Evolutionary conservation across 2,329 filamentous ascomycete genomes (phyloP).

Genomic region (Lecanosticta acicola): DNA sequence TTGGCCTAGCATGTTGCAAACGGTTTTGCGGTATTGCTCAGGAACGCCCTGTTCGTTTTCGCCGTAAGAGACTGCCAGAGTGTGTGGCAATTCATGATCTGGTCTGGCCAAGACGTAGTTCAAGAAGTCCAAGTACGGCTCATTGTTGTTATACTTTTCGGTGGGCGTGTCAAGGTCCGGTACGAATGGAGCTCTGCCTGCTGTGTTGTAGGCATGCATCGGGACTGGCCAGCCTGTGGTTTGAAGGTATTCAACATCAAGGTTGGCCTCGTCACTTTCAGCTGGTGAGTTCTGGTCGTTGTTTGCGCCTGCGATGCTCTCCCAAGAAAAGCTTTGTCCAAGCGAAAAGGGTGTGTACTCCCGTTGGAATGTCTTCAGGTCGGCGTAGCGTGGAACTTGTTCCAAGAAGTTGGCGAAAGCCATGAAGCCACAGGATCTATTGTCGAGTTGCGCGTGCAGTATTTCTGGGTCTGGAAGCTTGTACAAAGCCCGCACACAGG

Average conservation of each 20-base stretch:
- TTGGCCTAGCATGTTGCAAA: conserved; percentile 59
- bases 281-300: conserved; percentile 38
- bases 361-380: conserved; percentile 52
- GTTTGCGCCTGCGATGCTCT: conserved; percentile 51
- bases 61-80: conserved; percentile 60
- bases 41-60: conserved; percentile 61
- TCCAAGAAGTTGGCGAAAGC: conserved; percentile 42
- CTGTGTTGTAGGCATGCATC: conserved; percentile 55
- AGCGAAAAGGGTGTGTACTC: conserved; percentile 46
- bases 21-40: conserved; percentile 51
- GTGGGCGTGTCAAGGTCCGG: conserved; percentile 41
- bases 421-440: conserved; percentile 38
- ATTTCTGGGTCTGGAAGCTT: conserved; percentile 43
- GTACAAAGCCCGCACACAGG: conserved; percentile 50
- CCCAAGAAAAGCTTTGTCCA: conserved; percentile 51
- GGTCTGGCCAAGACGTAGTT: conserved; percentile 52
- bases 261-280: conserved; percentile 53
- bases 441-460: conserved; percentile 43
- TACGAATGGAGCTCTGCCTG: conserved; percentile 44
- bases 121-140: conserved; percentile 60
- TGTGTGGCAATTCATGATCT: conserved; percentile 52
- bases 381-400: conserved; percentile 46
- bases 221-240: conserved; percentile 50
- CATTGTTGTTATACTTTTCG: conserved; percentile 48
- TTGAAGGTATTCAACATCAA: conserved; percentile 59